Evolutionary conservation across 2,329 filamentous ascomycete species (phyloP).

Genomic region (Orbilia blumenaviensis): DNA sequence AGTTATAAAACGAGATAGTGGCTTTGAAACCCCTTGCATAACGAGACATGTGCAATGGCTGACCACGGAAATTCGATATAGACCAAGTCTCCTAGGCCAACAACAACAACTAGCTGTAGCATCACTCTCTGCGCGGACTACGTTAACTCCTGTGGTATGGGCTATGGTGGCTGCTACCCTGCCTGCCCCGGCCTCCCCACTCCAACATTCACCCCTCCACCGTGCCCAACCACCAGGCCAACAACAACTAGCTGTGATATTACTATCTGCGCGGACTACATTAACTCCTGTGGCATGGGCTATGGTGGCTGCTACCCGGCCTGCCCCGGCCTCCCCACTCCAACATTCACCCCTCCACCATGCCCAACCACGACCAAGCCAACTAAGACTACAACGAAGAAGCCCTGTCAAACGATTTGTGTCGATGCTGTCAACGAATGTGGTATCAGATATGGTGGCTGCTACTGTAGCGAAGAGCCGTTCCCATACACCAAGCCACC

Average conservation of each 20-base stretch:
- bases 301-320: constrained; percentile 48
- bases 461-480: constrained; percentile 35
- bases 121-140: constrained; percentile 49
- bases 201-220: constrained; percentile 31
- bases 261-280: constrained; percentile 50
- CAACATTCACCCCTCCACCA: constrained; percentile 32
- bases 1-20: background rate
- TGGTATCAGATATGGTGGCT: constrained; percentile 55
- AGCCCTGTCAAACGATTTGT: constrained; percentile 49
- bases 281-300: constrained; percentile 43
- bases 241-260: constrained; percentile 1
- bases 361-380: constrained; percentile 24
- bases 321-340: background rate
- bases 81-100: too few species aligned
- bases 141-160: constrained; percentile 44
- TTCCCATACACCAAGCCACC: constrained; percentile 43
- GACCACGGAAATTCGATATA: background rate
- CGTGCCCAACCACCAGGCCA: constrained; percentile 9
- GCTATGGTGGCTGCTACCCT: constrained; percentile 41
- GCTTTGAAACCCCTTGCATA: background rate
- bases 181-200: constrained; percentile 13
- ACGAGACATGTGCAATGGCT: background rate
- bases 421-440: constrained; percentile 55
- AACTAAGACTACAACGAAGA: constrained; percentile 33
- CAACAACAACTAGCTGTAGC: constrained; percentile 10